Percentiles rank a stretch among this genome's conserved stretches.
These are phyloP conservation scores for Solanum gandarillasii DNA, from an alignment of 257 asterid genomes.

Conservation along the genomic window DNA sequence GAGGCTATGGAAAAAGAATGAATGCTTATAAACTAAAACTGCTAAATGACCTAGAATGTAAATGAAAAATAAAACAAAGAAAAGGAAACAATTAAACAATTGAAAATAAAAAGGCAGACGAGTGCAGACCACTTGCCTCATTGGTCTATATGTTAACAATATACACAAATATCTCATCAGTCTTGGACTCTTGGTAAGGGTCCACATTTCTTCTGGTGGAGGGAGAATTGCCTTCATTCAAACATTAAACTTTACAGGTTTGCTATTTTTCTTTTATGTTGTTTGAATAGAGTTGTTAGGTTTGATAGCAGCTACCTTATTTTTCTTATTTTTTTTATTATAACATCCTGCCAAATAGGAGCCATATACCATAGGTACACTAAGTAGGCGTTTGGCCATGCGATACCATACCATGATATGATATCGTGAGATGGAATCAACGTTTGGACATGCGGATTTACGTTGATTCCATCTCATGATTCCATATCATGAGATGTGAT, in stretches of 20 bases:
- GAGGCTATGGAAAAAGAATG: background rate
- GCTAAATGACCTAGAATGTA: background rate
- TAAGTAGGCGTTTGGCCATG: background rate
- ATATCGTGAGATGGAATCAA: no score
- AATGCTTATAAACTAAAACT: background rate
- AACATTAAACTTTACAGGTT: background rate
- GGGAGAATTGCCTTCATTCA: background rate
- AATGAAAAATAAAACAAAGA: background rate
- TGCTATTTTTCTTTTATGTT: background rate
- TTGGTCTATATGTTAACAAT: background rate
- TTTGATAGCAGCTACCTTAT: background rate
- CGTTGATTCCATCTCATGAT: no score
- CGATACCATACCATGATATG: no score
- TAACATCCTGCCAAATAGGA: background rate
- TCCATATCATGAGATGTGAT: no score
- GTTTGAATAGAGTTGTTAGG: background rate
- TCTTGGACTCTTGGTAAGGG: background rate
- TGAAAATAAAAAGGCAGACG: background rate
- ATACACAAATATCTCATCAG: background rate
- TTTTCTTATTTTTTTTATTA: background rate
- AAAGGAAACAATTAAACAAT: background rate
- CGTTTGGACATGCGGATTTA: no score
- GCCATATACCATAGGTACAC: background rate
- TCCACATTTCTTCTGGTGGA: background rate
- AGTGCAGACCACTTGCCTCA: background rate